A percentile compares a stretch with the other conserved stretches of the same genome.
Evolutionary conservation across 192 early-diverging fungal genomes (phyloP).

Genomic region (Thoreauomyces humboldtii): DNA sequence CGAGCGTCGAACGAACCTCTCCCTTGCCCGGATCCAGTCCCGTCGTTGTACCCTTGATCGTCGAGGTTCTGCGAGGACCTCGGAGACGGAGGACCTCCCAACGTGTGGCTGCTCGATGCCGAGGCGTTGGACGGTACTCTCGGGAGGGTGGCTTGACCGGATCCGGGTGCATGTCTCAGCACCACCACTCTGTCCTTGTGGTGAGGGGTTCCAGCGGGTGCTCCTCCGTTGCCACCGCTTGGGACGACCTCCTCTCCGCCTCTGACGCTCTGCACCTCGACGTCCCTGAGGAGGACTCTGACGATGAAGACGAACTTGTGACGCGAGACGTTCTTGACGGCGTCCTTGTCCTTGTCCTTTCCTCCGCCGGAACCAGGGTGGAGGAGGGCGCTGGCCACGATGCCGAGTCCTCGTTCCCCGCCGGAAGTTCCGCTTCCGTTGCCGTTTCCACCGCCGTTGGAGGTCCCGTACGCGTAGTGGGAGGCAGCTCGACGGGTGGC

Average conservation of each 20-base stretch:
- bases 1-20: neutral
- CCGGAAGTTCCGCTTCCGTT: no score
- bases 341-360: conserved; percentile 13
- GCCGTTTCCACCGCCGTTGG: no score
- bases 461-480: no score
- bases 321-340: neutral
- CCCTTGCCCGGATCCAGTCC: neutral
- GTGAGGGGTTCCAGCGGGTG: no score
- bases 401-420: no score
- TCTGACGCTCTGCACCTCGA: conserved; percentile 26
- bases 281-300: conserved; percentile 1
- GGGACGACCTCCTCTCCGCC: neutral
- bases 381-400: no score
- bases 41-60: neutral
- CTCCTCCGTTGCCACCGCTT: no score
- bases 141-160: neutral
- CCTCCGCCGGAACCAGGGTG: no score
- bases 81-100: neutral
- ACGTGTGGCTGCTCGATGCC: no score
- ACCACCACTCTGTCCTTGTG: conserved; percentile 3
- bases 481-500: no score
- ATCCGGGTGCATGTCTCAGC: conserved; percentile 6
- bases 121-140: no score
- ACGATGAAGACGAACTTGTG: neutral
- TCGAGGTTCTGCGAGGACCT: neutral